Evolutionary conservation across 768 basidiomycete genomes (phyloP).

Genomic region (Cyclocybe aegerita): DNA sequence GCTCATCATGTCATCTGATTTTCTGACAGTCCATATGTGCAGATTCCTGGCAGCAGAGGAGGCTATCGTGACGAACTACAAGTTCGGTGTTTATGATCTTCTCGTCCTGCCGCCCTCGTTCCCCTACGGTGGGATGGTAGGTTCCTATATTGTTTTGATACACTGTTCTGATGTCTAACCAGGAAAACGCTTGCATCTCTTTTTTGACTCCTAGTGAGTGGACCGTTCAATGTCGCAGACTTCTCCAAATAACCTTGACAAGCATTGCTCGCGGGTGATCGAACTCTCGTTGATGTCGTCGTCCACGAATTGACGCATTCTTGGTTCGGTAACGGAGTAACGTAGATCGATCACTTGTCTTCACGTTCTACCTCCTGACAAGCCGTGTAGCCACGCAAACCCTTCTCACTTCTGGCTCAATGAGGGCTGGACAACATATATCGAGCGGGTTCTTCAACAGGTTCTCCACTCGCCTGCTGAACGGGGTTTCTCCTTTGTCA

Average conservation of each 20-base stretch:
- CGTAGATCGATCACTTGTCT: constrained; percentile 35
- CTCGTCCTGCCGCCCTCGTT: constrained; percentile 89
- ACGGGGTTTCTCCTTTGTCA: constrained; percentile 78
- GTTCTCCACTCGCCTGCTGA: constrained; percentile 70
- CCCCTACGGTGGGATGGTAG: constrained; percentile 89
- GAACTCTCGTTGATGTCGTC: constrained; percentile 83
- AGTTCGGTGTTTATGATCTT: constrained; percentile 86
- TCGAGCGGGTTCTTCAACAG: constrained; percentile 78
- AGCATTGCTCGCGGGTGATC: constrained; percentile 87
- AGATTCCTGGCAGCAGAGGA: constrained; percentile 83
- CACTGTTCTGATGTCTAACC: background rate
- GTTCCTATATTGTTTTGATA: constrained; percentile 12
- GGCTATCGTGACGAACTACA: constrained; percentile 69
- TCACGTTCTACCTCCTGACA: background rate
- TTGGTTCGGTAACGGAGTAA: constrained; percentile 92
- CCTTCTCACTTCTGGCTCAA: constrained; percentile 88
- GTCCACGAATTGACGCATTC: constrained; percentile 87
- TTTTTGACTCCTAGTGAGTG: constrained; percentile 83
- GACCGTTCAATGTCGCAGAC: background rate
- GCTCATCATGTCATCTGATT: background rate
- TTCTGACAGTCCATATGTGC: background rate
- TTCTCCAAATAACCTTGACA: no score
- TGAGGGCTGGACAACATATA: constrained; percentile 93
- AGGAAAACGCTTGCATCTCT: constrained; percentile 90
- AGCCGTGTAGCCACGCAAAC: constrained; percentile 52